These are phyloP conservation scores for Boletus reticulatus DNA, from an alignment of 768 basidiomycete genomes.

Conservation along the genomic window DNA sequence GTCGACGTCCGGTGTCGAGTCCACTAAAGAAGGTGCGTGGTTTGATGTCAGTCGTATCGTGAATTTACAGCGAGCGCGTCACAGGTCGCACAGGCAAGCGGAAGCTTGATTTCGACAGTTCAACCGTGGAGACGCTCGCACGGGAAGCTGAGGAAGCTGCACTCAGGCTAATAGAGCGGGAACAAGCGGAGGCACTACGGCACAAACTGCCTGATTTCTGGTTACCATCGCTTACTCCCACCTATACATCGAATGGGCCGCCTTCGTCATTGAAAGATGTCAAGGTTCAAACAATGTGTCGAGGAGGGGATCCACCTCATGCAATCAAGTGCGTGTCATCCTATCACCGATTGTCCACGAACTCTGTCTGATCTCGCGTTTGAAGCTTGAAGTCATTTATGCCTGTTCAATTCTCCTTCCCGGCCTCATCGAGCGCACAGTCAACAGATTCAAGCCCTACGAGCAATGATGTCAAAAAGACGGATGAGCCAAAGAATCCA, in stretches of 20 bases:
- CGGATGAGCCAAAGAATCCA: constrained; percentile 56
- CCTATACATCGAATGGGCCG: constrained; percentile 57
- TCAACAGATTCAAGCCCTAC: constrained; percentile 40
- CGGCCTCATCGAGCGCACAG: constrained; percentile 35
- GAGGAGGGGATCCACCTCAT: constrained; percentile 78
- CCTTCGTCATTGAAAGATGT: constrained; percentile 73
- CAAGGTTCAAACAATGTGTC: constrained; percentile 86
- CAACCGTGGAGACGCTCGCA: constrained; percentile 66
- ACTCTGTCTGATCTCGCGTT: constrained; percentile 2
- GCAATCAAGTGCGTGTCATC: constrained; percentile 59
- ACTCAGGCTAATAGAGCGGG: constrained; percentile 73
- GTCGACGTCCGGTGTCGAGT: constrained; percentile 38
- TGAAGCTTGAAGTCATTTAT: constrained; percentile 78
- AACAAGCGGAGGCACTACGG: constrained; percentile 81
- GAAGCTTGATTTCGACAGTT: constrained; percentile 80
- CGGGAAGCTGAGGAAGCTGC: constrained; percentile 89
- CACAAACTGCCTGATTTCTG: constrained; percentile 96
- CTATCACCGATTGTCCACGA: background rate
- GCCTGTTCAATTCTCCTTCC: constrained; percentile 74
- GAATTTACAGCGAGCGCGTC: background rate
- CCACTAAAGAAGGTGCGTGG: constrained; percentile 35
- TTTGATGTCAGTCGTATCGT: background rate
- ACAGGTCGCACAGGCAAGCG: constrained; percentile 69
- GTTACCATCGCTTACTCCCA: constrained; percentile 92
- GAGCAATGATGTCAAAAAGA: constrained; percentile 35